Base-by-base conservation (phyloP, 306 rosid genomes). In the Hylodesmum podocarpum region DNA sequence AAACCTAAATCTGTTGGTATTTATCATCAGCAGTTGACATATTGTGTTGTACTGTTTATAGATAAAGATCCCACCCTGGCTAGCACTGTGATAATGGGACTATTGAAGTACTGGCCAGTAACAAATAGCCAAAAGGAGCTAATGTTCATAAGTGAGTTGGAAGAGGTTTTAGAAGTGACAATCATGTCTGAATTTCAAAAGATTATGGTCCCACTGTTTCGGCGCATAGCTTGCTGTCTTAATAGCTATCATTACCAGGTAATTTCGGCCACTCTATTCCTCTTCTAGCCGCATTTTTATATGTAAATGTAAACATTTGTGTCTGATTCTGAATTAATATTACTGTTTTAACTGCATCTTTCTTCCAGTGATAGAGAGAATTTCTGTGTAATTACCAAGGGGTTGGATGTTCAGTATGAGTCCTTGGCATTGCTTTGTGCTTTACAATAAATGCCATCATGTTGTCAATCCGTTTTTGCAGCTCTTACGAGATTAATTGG, bases 101-200 rank as follows among this genome's bases (percentile, higher is more conserved):
- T 64, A 4, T 37, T 64, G 49, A 64, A 64, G 31, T 64, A 64
- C 49, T 64, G 70, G 70, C 70, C 70, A 19, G 70, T 64, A 37
- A 37, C 29, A 37, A 65, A 65, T 65, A 65, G 71, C 34, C 71
- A 65, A 39, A 65, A 65, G 71, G 50, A 65, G 71, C 51, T 65
- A 5, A 65, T 65, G 71, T 65, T 65, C 71, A 21, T 65, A 13
- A 39, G 71, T 22, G 71, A 64, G 70, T 65, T 65, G 34, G 51
- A 65, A 65, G 50, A 65, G 71, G 12, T 65, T 65, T 37, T 64
- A 31, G 70, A 64, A 11, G 15, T 22, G 19, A 64, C 70, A 36
- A 37, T 21, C 29, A 64, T 64, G 11, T 1, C 16, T 19, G 70
- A 64, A 37, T 64, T 64, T 16, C 69, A 62, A 46, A 62, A 62